Evolutionary conservation across 345 rosid species (phyloP), one percentile per base, ranked within the genome.

Genomic region (Conringia planisiliqua): DNA sequence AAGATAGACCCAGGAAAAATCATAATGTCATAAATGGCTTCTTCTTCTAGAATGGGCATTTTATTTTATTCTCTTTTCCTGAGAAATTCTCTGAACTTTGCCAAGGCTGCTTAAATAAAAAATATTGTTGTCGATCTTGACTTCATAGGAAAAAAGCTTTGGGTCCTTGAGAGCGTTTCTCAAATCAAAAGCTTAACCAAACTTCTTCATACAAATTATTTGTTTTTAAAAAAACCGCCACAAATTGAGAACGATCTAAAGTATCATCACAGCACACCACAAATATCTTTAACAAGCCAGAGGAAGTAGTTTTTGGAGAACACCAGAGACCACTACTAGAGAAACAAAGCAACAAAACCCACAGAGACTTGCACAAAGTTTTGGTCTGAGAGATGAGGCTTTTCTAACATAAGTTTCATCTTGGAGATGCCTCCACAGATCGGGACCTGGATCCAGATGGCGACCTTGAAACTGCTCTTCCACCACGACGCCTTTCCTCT

Each of bases 381-480:
- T 51, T 52, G 29, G 59, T 52, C 50, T 61, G 29, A 22, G 55
- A 51, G 9, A 68, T 5, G 22, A n/a, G 6, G 16, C 11, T 32
- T 59, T 75, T 11, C 4, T 35, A n/a, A 10, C 35, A 29, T 4
- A 10, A 26, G 72, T 30, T 43, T 42, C 68, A 83, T 76, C 85
- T 77, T 18, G 87, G 83, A 18, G 86, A 85, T 63, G 73, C 29
- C 57, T 91, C 92, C 32, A 85, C 93, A 10, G 93, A 89, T 75
- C 92, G 79, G n/a, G 97, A 89, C 62, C 96, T 77, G 17, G 96
- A 89, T 36, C 92, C 90, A 0, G 89, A 83, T 5, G 87, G 90
- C 3, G 96, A 86, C 79, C 91, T 85, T 26, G 92, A 85, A 8
- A 73, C 78, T 16, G 83, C 58, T 27, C 86, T 80, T 33, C 82